Conservation (phyloP, 2,329 filamentous ascomycete genomes). For the Fusarium sp. region DNA sequence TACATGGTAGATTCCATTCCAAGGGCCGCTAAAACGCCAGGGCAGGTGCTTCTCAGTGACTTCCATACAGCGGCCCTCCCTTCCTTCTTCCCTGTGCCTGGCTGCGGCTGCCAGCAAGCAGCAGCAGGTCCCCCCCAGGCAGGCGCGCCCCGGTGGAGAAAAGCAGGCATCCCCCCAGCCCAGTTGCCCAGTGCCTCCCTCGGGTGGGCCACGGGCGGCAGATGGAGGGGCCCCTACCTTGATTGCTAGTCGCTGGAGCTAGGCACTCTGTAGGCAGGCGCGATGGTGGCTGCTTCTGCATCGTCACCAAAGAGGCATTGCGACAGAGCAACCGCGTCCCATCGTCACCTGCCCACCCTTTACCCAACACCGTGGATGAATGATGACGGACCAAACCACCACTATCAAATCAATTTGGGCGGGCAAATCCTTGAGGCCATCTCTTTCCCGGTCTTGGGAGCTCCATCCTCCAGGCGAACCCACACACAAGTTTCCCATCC, state of each 20-base stretch:
- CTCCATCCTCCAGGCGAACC: conserved; percentile 15
- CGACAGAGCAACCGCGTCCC: conserved; percentile 21
- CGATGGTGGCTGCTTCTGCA: conserved; percentile 8
- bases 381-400: conserved; percentile 3
- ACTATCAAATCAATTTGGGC: conserved; percentile 7
- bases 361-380: neutral
- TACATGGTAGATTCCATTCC: neutral
- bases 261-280: conserved; percentile 5
- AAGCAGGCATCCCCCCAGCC: neutral
- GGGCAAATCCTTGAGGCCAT: neutral
- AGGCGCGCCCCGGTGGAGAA: conserved; percentile 6
- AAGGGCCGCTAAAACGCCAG: neutral
- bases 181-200: neutral
- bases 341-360: conserved; percentile 36
- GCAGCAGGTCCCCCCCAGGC: neutral
- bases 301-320: conserved; percentile 17
- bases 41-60: conserved; percentile 1
- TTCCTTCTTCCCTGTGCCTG: conserved; percentile 17
- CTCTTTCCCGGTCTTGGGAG: neutral
- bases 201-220: neutral
- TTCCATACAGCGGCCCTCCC: neutral
- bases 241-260: conserved; percentile 1
- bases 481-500: conserved; percentile 15
- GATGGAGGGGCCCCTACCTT: conserved; percentile 1
- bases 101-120: neutral